phyloP scores from a whole-genome alignment of 2,329 filamentous ascomycete genomes.

The Fusarium sp. region DNA sequence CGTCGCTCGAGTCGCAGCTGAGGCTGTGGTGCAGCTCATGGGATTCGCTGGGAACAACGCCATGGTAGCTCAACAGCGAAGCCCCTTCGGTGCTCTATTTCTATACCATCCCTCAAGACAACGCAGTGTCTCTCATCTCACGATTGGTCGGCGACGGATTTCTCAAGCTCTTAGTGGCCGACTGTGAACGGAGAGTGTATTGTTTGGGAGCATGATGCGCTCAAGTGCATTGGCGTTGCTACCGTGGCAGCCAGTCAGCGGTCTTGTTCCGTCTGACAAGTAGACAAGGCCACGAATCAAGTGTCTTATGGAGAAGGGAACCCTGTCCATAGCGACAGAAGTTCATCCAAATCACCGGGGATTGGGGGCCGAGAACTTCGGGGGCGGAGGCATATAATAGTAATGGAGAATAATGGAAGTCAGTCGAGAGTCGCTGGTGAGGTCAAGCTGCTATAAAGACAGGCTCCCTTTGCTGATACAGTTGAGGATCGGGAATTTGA shows the following conservation, averaged over 20 bases:
- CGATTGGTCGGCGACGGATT: conserved; percentile 26
- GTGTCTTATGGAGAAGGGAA: neutral
- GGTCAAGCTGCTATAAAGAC: neutral
- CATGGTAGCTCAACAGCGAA: conserved; percentile 19
- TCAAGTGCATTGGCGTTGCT: conserved; percentile 36
- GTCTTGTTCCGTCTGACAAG: conserved; percentile 20
- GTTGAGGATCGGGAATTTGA: neutral
- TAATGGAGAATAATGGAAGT: neutral
- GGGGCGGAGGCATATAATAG: conserved; percentile 4
- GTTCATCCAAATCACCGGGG: conserved; percentile 20
- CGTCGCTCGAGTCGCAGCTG: conserved; percentile 1
- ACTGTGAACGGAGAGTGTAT: conserved; percentile 16
- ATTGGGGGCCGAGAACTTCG: conserved; percentile 35
- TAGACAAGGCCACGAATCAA: conserved; percentile 41
- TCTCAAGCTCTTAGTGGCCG: conserved; percentile 29
- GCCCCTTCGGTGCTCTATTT: conserved; percentile 28
- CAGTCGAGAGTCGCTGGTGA: neutral
- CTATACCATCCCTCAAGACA: conserved; percentile 6
- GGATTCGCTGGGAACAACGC: conserved; percentile 26
- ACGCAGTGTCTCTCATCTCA: conserved; percentile 5
- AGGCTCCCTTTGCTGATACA: neutral
- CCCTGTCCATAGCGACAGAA: conserved; percentile 20
- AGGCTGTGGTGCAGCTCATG: conserved; percentile 15
- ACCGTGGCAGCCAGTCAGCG: conserved; percentile 34
- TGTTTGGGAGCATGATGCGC: conserved; percentile 32